Conservation (phyloP, 495 filamentous ascomycete species). For the Penicillium samsonianum region DNA sequence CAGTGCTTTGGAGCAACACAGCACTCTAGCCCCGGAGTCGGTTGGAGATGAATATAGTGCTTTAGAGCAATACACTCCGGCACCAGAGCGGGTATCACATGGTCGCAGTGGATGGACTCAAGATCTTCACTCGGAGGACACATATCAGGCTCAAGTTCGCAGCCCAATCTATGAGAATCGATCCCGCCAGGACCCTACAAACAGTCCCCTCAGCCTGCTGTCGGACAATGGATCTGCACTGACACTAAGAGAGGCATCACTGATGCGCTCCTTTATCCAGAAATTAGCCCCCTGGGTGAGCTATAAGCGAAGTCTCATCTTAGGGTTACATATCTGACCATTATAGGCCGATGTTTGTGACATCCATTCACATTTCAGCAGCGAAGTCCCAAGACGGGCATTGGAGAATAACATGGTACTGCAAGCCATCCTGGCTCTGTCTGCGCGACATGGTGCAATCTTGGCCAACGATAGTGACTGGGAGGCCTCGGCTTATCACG, state of each 20-base stretch:
- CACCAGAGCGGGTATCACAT: background rate
- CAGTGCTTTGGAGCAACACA: too few species aligned
- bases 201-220: background rate
- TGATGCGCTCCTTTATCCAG: slow-evolving; percentile 40
- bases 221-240: slow-evolving; percentile 16
- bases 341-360: slow-evolving; percentile 41
- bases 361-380: slow-evolving; percentile 37
- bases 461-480: slow-evolving; percentile 32
- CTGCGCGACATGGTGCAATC: slow-evolving; percentile 40
- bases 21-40: too few species aligned
- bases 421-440: slow-evolving; percentile 37
- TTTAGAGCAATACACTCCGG: background rate
- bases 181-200: background rate
- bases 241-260: slow-evolving; percentile 34
- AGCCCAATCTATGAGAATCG: background rate
- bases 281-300: slow-evolving; percentile 40
- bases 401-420: slow-evolving; percentile 38
- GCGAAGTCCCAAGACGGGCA: slow-evolving; percentile 36
- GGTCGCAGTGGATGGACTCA: background rate
- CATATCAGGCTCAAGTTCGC: background rate
- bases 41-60: slow-evolving; percentile 6
- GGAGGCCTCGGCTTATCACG: slow-evolving; percentile 43
- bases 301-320: background rate
- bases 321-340: background rate
- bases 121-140: background rate